These are phyloP conservation scores for Forsythia viridissima DNA, from an alignment of 257 asterid genomes.

Conservation along the genomic window DNA sequence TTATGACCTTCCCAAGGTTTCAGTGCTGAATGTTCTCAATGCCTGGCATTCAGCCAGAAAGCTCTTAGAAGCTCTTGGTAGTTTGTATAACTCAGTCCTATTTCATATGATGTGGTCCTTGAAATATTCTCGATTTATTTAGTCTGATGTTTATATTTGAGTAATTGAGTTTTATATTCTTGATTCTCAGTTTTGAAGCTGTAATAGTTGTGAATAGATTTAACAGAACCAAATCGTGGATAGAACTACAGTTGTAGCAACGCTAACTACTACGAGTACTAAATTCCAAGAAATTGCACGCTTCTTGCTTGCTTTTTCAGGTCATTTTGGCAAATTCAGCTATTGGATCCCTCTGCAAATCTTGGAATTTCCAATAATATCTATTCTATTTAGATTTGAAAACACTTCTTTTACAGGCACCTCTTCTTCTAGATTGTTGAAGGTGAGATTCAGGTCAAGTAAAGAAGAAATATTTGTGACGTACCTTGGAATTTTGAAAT, in stretches of 20 bases:
- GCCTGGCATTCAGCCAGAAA: slow-evolving; percentile 53
- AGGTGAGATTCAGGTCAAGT: slow-evolving; percentile 38
- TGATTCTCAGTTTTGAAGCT: no score
- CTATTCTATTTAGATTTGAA: slow-evolving; percentile 25
- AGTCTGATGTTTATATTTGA: no score
- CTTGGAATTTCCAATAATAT: slow-evolving; percentile 36
- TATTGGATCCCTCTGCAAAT: slow-evolving; percentile 44
- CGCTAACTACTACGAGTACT: slow-evolving; percentile 13
- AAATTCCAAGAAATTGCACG: slow-evolving; percentile 2
- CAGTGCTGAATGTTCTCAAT: slow-evolving; percentile 42
- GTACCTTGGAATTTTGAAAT: no score
- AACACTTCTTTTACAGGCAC: slow-evolving; percentile 43
- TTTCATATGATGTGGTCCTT: no score
- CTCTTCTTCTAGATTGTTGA: slow-evolving; percentile 46
- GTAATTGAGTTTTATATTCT: no score
- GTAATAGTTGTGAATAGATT: no score
- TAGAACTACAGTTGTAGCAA: slow-evolving; percentile 27
- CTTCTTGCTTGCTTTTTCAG: slow-evolving; percentile 19
- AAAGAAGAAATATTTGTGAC: slow-evolving; percentile 24
- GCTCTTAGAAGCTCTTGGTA: slow-evolving; percentile 41
- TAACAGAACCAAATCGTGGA: slow-evolving; percentile 14
- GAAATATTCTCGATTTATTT: slow-evolving; percentile 16
- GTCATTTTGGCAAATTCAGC: slow-evolving; percentile 39
- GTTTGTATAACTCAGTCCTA: no score
- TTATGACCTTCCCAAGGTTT: slow-evolving; percentile 49